Base-by-base conservation (phyloP, 768 basidiomycete species). In the Gloeopeniophorella convolvens region DNA sequence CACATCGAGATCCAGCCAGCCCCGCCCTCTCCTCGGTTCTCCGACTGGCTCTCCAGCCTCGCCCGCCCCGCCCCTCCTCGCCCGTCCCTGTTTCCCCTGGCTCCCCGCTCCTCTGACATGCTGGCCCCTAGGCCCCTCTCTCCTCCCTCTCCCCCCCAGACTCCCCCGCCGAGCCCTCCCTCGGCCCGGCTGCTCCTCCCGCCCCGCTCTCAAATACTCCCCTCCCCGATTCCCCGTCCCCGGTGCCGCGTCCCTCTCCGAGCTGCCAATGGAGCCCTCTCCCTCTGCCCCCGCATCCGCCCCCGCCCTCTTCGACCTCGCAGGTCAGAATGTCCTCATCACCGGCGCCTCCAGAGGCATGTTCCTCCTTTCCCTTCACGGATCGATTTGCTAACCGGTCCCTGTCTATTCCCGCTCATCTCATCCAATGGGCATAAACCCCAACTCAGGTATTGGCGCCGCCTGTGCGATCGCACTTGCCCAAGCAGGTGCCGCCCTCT, bases 321-420 rank as follows among this genome's bases (percentile, higher is more conserved):
- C 67, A 3, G 79, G 80, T 50, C 72, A 81, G 62, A 83, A 77
- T 50, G 85, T 77, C 30, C 80, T 91, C 67, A 77, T 92, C 61
- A 91, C 89, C 32, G 89, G 89, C 54, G 85, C 82, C 27, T 80
- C 85, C 20, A 73, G 88, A 66, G 88, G 86, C 85, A 65, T 54
- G 69, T 66, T 60, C 36, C 54, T 3, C 24, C 45, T 36, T 42
- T 21, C 44, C 40, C 28, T 39, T 23, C 27, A 24, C 33, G 15
- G 31, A 37, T 33, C 39, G 30, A 44, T 44, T 37, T 37, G 30
- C 31, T 36, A 21, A 54, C 30, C 20, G 11, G 30, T 48, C 7
- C 44, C 34, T 45, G 24, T 45, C 48, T 41, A 42, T 42, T 53
- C 24, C 45, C 46, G 45, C 20, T 16, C 42, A 43, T 23, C 20